phyloP scores from a whole-genome alignment of 2,329 filamentous ascomycete genomes.

The Ophiosphaerella herpotricha region DNA sequence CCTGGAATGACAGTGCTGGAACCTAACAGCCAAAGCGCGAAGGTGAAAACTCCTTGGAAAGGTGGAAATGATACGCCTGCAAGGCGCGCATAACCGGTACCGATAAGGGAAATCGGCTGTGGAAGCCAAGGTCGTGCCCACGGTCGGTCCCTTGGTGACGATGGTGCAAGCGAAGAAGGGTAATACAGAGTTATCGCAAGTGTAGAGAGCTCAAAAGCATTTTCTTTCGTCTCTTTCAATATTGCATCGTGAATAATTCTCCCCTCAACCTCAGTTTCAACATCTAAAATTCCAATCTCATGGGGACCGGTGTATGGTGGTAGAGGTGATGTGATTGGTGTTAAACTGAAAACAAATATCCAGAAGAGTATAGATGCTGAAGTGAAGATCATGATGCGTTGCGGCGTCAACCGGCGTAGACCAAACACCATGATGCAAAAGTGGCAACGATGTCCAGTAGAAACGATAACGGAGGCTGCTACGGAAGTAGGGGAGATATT shows the following conservation, averaged over 20 bases:
- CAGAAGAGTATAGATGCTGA: slow-evolving; percentile 39
- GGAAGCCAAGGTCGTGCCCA: slow-evolving; percentile 51
- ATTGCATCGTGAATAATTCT: slow-evolving; percentile 43
- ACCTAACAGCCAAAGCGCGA: slow-evolving; percentile 49
- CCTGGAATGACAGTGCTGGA: slow-evolving; percentile 51
- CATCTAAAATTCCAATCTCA: slow-evolving; percentile 51
- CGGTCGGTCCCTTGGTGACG: slow-evolving; percentile 27
- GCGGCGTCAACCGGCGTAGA: slow-evolving; percentile 26
- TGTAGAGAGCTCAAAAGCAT: slow-evolving; percentile 51
- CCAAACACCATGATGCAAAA: slow-evolving; percentile 25
- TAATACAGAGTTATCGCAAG: slow-evolving; percentile 54
- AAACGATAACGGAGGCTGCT: neutral
- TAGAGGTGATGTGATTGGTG: slow-evolving; percentile 49
- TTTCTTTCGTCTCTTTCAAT: slow-evolving; percentile 45
- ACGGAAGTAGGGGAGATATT: neutral
- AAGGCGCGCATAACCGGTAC: slow-evolving; percentile 51
- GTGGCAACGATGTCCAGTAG: neutral
- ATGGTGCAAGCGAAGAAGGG: slow-evolving; percentile 39
- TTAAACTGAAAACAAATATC: slow-evolving; percentile 46
- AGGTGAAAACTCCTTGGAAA: slow-evolving; percentile 46
- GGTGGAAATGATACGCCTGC: slow-evolving; percentile 44
- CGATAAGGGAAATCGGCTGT: slow-evolving; percentile 49
- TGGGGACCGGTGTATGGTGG: slow-evolving; percentile 50
- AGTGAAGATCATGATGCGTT: slow-evolving; percentile 29
- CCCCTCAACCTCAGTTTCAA: slow-evolving; percentile 47